Evolutionary conservation across 73 alveolate genomes (phyloP).

Genomic region (Stentor coeruleus): DNA sequence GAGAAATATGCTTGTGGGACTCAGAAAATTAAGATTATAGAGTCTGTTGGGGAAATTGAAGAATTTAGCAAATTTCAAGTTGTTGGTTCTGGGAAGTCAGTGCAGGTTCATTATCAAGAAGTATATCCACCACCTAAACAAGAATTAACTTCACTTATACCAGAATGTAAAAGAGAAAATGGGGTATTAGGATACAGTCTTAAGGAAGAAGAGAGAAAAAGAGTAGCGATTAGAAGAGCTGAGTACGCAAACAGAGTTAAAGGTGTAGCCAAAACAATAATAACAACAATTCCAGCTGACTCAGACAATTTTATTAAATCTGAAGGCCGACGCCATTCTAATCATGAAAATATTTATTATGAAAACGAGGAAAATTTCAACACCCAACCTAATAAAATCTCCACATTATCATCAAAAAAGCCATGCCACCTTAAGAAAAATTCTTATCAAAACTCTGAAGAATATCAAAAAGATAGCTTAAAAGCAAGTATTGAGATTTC

Average conservation of each 20-base stretch:
- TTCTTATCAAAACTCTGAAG: background rate
- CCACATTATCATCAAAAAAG: background rate
- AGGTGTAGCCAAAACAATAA: constrained; percentile 13
- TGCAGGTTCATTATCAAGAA: constrained; percentile 7
- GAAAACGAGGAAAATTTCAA: background rate
- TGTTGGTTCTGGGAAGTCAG: background rate
- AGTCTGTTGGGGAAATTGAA: background rate
- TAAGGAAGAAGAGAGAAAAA: constrained; percentile 22
- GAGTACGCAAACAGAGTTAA: constrained; percentile 14
- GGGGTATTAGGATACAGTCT: background rate
- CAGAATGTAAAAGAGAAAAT: background rate
- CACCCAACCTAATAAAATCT: background rate
- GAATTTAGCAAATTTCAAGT: background rate
- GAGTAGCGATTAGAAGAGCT: constrained; percentile 20
- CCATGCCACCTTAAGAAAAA: background rate
- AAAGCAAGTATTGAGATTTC: background rate
- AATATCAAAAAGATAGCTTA: background rate
- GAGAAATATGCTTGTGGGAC: background rate
- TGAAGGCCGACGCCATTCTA: background rate
- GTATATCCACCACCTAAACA: constrained; percentile 8
- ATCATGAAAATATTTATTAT: background rate
- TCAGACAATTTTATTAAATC: background rate
- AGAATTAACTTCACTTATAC: background rate
- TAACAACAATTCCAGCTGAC: background rate
- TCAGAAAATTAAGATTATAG: background rate